These are phyloP conservation scores for Nannochloropsis oceanica DNA, from an alignment of 108 stramenopile species.

Conservation along the genomic window DNA sequence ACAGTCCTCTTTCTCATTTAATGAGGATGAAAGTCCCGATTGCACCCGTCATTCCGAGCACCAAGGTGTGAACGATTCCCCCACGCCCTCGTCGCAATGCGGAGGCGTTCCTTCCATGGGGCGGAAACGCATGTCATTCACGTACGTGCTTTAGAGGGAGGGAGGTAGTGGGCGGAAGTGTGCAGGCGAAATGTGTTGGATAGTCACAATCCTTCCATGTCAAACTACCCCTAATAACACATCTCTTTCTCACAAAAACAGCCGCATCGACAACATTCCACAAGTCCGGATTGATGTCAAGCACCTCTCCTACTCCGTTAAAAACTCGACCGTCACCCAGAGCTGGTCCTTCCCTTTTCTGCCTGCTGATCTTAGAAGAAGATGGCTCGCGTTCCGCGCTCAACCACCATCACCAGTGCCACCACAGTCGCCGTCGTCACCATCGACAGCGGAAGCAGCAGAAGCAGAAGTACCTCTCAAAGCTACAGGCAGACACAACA, in stretches of 20 bases:
- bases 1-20: neutral
- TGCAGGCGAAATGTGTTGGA: no score
- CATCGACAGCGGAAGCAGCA: neutral
- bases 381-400: neutral
- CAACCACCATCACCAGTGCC: neutral
- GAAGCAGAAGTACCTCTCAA: no score
- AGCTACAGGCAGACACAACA: neutral
- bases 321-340: neutral
- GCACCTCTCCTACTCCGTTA: neutral
- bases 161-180: neutral
- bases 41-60: neutral
- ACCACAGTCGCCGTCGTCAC: neutral
- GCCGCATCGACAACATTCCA: neutral
- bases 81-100: neutral
- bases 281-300: neutral
- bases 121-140: neutral
- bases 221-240: no score
- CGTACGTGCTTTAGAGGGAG: neutral
- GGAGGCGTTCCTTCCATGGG: neutral
- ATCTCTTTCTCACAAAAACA: neutral
- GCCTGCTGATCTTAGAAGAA: neutral
- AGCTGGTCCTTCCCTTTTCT: neutral
- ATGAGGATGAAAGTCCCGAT: neutral
- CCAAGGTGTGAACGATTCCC: neutral
- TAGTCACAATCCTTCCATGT: no score